phyloP scores from a whole-genome alignment of 1,284 basidiomycete species.

The Tremellales sp. region DNA sequence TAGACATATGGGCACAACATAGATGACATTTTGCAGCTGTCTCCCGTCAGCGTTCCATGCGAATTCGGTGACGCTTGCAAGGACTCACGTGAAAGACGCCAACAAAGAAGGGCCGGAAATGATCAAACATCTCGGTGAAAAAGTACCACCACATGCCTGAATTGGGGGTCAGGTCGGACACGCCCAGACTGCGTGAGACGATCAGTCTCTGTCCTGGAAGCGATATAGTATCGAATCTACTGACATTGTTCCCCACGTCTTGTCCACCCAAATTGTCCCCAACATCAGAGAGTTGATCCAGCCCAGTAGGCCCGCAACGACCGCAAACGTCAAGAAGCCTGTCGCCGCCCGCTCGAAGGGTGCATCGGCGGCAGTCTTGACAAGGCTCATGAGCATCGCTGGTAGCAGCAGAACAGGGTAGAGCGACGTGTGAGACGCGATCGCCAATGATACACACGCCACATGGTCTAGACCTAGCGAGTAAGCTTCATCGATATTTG shows the following conservation, averaged over 20 bases:
- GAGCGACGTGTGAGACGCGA: slow-evolving; percentile 66
- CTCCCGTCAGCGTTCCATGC: neutral
- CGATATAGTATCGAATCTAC: slow-evolving; percentile 30
- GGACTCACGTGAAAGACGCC: slow-evolving; percentile 82
- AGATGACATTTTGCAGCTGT: slow-evolving; percentile 84
- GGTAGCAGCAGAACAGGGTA: slow-evolving; percentile 66
- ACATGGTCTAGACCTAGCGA: slow-evolving; percentile 55
- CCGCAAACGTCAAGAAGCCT: too few species aligned
- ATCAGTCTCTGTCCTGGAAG: too few species aligned
- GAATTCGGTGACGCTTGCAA: neutral
- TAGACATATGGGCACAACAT: slow-evolving; percentile 76
- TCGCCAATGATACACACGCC: slow-evolving; percentile 63
- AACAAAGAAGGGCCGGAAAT: slow-evolving; percentile 92
- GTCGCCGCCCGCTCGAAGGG: too few species aligned
- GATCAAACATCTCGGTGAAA: slow-evolving; percentile 99
- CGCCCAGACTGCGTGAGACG: slow-evolving; percentile 54
- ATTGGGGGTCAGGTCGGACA: slow-evolving; percentile 87
- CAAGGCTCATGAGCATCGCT: slow-evolving; percentile 56
- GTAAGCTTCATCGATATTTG: neutral
- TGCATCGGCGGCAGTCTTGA: too few species aligned
- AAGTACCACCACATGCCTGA: slow-evolving; percentile 98
- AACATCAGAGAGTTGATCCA: neutral
- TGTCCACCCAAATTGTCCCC: slow-evolving; percentile 58
- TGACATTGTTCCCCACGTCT: slow-evolving; percentile 81
- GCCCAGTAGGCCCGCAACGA: neutral